phyloP scores from a whole-genome alignment of 805 yeast species.

The Kodamaea hsintzibuensis region DNA sequence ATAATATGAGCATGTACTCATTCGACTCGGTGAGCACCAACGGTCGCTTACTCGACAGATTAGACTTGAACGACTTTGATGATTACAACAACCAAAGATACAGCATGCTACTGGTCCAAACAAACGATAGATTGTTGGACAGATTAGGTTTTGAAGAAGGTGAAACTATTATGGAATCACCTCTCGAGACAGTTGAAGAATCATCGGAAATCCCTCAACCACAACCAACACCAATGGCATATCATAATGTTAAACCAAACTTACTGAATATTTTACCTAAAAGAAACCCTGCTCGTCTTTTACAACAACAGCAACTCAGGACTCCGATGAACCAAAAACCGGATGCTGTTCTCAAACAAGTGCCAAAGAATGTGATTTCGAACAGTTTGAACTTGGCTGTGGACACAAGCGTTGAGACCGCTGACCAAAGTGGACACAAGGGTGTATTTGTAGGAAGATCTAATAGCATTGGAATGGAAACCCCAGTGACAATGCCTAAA shows the following conservation, averaged over 20 bases:
- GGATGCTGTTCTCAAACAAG: constrained; percentile 10
- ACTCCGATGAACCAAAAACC: neutral
- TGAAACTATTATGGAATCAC: constrained; percentile 10
- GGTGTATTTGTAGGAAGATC: neutral
- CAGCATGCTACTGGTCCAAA: constrained; percentile 25
- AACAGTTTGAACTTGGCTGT: constrained; percentile 2
- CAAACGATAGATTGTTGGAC: constrained; percentile 34
- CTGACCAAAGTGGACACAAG: neutral
- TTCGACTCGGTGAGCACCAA: constrained; percentile 46
- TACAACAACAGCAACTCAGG: neutral
- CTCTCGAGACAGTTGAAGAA: constrained; percentile 4
- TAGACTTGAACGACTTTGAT: constrained; percentile 23
- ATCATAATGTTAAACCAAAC: constrained; percentile 3
- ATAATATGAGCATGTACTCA: constrained; percentile 41
- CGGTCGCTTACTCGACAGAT: constrained; percentile 42
- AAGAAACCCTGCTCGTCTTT: constrained; percentile 1
- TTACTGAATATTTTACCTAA: constrained; percentile 7
- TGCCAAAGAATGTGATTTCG: constrained; percentile 6
- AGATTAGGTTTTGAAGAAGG: constrained; percentile 23
- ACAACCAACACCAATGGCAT: neutral
- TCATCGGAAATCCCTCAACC: neutral
- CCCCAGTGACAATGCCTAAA: neutral
- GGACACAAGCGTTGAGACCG: neutral
- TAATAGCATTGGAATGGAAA: neutral
- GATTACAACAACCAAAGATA: constrained; percentile 16